Conservation (phyloP, 2,329 filamentous ascomycete species). For the Sporothrix mexicana region DNA sequence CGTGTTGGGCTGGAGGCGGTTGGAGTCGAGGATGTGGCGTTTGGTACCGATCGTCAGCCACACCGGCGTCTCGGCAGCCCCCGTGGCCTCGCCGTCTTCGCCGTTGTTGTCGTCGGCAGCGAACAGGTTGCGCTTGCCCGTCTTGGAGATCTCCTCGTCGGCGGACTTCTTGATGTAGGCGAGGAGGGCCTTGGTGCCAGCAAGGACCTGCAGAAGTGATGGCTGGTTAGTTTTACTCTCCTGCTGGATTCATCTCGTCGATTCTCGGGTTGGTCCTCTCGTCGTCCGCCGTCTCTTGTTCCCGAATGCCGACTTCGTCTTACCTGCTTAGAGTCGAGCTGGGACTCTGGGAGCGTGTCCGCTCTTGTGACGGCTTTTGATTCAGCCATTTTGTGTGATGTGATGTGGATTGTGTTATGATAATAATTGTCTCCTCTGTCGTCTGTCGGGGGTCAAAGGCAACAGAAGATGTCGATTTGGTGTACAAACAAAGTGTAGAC, state of each 20-base stretch:
- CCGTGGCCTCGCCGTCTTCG: conserved; percentile 47
- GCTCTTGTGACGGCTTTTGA: conserved; percentile 32
- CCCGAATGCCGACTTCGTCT: neutral
- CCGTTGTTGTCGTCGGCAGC: conserved; percentile 47
- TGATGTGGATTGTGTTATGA: neutral
- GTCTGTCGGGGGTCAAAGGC: neutral
- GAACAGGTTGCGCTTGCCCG: conserved; percentile 63
- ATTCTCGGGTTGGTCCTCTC: neutral
- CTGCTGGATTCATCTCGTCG: neutral
- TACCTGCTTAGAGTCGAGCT: conserved; percentile 36
- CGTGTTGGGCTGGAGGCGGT: conserved; percentile 81
- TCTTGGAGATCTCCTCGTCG: conserved; percentile 52
- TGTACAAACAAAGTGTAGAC: neutral
- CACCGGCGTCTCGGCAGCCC: conserved; percentile 57
- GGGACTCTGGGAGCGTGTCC: conserved; percentile 30
- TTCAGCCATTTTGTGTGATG: conserved; percentile 32
- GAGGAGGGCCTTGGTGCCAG: conserved; percentile 67
- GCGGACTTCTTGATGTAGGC: conserved; percentile 65
- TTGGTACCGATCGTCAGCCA: conserved; percentile 70
- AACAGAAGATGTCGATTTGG: neutral
- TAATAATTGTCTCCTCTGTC: neutral
- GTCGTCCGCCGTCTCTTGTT: neutral
- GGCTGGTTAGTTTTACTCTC: neutral
- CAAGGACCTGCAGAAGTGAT: conserved; percentile 56
- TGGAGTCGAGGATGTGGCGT: conserved; percentile 72